phyloP scores from a whole-genome alignment of 495 filamentous ascomycete genomes.

The Aspergillus avenaceus region DNA sequence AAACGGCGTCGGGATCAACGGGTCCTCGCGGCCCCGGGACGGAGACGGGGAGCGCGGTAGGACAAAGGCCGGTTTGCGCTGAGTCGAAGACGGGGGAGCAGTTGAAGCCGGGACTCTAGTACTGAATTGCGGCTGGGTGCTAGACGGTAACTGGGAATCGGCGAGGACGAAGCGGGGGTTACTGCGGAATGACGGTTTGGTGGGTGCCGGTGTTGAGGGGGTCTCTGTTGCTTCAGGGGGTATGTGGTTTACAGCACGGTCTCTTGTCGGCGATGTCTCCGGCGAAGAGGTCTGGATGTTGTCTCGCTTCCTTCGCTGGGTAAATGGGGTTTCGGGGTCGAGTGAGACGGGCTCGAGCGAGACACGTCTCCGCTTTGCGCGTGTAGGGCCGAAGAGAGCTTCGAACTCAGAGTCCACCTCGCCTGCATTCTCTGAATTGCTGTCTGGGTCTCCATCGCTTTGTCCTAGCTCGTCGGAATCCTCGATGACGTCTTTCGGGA shows the following conservation, averaged over 20 bases:
- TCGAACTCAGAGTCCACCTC: slow-evolving; percentile 25
- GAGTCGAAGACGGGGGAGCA: slow-evolving; percentile 14
- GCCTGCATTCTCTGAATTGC: slow-evolving; percentile 13
- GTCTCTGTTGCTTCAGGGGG: neutral
- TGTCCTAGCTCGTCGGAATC: slow-evolving; percentile 20
- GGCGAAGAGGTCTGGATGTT: slow-evolving; percentile 18
- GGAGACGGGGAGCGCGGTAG: slow-evolving; percentile 40
- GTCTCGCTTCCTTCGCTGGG: neutral
- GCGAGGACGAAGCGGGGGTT: slow-evolving; percentile 29
- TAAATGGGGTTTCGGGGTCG: slow-evolving; percentile 3
- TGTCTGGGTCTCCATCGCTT: slow-evolving; percentile 13
- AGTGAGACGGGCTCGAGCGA: slow-evolving; percentile 7
- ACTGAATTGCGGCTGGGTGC: slow-evolving; percentile 13
- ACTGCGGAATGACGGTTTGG: slow-evolving; percentile 20
- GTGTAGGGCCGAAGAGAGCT: slow-evolving; percentile 25
- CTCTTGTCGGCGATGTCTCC: neutral
- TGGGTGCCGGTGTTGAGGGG: slow-evolving; percentile 17
- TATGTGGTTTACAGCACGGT: neutral
- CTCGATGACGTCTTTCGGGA: slow-evolving; percentile 33
- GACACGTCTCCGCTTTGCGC: slow-evolving; percentile 27
- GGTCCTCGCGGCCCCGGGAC: slow-evolving; percentile 15
- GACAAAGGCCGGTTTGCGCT: slow-evolving; percentile 34
- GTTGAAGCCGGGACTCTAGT: slow-evolving; percentile 15
- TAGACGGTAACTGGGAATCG: slow-evolving; percentile 16
- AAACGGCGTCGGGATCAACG: slow-evolving; percentile 31